Percentiles rank a stretch among this genome's conserved stretches.
These are phyloP conservation scores for Aspergillus nidulans DNA, from an alignment of 495 filamentous ascomycete species.

Conservation along the genomic window DNA sequence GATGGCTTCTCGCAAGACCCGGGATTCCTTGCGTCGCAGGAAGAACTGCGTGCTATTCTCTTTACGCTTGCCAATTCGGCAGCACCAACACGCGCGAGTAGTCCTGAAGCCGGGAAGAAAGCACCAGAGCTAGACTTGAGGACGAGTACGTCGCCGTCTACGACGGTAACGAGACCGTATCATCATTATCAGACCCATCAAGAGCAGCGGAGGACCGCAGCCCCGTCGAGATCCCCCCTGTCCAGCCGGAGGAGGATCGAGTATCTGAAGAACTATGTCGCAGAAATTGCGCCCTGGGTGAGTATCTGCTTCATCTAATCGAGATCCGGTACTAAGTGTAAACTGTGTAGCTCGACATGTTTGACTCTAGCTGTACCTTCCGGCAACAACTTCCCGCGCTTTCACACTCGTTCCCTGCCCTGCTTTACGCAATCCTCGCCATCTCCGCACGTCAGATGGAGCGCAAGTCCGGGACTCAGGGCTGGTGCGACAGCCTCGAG, in stretches of 20 bases:
- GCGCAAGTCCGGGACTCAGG: constrained; percentile 30
- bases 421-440: constrained; percentile 39
- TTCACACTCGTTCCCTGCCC: constrained; percentile 34
- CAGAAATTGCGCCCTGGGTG: constrained; percentile 42
- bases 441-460: constrained; percentile 42
- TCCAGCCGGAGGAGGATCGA: constrained; percentile 27
- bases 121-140: background rate
- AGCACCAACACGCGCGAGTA: constrained; percentile 22
- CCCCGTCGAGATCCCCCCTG: constrained; percentile 11
- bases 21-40: constrained; percentile 34
- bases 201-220: background rate
- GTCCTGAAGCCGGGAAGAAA: background rate
- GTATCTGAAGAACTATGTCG: constrained; percentile 44
- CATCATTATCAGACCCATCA: too few species aligned
- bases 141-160: background rate
- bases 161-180: background rate
- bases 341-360: constrained; percentile 43
- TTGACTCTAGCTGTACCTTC: constrained; percentile 41
- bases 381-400: constrained; percentile 37
- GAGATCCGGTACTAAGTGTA: background rate
- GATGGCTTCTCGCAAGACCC: constrained; percentile 37
- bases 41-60: constrained; percentile 34
- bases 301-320: background rate
- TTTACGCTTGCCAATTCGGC: constrained; percentile 35
- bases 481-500: constrained; percentile 39